A percentile compares a stretch with the other conserved stretches of the same genome.
phyloP scores from a whole-genome alignment of 306 rosid species.

The Vigna unguiculata region DNA sequence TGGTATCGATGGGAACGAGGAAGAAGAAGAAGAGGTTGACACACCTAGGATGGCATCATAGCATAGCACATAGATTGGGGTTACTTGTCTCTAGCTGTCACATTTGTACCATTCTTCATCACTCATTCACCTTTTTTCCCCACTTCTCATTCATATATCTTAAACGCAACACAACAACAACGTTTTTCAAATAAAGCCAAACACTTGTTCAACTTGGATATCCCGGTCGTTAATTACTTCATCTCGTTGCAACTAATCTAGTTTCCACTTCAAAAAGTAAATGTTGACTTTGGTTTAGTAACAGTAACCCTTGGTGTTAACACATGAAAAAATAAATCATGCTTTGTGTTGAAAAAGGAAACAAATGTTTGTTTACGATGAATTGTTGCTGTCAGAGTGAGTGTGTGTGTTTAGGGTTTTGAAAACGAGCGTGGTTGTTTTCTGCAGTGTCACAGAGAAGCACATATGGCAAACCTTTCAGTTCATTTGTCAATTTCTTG shows the following conservation, averaged over 20 bases:
- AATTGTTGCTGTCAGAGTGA: background rate
- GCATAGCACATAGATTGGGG: constrained; percentile 22
- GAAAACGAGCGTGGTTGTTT: background rate
- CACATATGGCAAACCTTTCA: constrained; percentile 41
- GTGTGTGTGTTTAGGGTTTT: background rate
- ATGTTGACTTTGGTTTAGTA: too few relatives aligned
- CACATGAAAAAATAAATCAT: too few relatives aligned
- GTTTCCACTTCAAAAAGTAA: background rate
- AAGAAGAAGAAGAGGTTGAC: background rate
- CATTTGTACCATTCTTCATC: background rate
- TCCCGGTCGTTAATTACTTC: background rate
- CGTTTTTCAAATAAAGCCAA: background rate
- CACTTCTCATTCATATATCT: background rate
- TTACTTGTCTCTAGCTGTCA: constrained; percentile 53
- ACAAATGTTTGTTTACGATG: background rate
- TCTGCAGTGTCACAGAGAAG: constrained; percentile 9
- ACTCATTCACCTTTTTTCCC: background rate
- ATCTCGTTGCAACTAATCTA: background rate
- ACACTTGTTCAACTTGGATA: background rate
- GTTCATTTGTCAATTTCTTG: constrained; percentile 50
- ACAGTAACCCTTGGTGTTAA: background rate
- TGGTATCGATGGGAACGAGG: constrained; percentile 17
- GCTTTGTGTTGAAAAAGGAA: background rate
- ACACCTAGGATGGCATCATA: constrained; percentile 22
- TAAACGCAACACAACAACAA: background rate